Percentiles rank a stretch among this genome's conserved stretches.
phyloP scores from a whole-genome alignment of 225 moss, liverwort and hornwort species.

The Bryoerythrophyllum caledonicum region DNA sequence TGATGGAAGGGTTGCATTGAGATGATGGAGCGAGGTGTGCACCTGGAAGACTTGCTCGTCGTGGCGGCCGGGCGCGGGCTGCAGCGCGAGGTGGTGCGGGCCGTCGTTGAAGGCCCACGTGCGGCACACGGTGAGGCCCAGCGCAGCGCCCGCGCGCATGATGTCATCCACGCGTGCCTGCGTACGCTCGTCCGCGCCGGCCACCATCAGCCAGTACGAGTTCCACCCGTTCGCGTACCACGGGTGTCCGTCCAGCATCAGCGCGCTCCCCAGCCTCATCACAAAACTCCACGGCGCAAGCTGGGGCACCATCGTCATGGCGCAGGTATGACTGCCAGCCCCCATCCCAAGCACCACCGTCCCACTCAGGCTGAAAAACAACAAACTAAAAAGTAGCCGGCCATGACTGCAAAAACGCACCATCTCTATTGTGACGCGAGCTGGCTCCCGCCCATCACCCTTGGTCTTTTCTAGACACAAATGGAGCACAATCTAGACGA shows the following conservation, averaged over 20 bases:
- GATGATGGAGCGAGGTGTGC: too few relatives aligned
- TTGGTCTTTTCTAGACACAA: too few relatives aligned
- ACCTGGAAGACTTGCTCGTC: conserved; percentile 62
- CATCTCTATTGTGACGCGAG: too few relatives aligned
- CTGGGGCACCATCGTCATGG: conserved; percentile 29
- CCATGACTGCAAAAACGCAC: background rate
- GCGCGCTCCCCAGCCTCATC: conserved; percentile 40
- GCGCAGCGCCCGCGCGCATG: conserved; percentile 44
- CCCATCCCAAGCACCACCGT: background rate
- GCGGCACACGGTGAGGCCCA: conserved; percentile 77
- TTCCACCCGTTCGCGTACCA: conserved; percentile 74
- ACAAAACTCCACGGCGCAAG: conserved; percentile 45
- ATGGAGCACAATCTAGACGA: too few relatives aligned
- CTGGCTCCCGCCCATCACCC: too few relatives aligned
- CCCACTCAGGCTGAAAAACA: background rate
- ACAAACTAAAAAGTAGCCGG: background rate
- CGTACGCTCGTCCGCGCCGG: conserved; percentile 40
- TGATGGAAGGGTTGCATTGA: too few relatives aligned
- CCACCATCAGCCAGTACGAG: conserved; percentile 73
- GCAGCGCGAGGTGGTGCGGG: conserved; percentile 43
- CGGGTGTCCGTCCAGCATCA: conserved; percentile 53
- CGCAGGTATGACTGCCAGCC: background rate
- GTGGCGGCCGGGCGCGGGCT: conserved; percentile 56
- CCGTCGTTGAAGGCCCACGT: conserved; percentile 81
- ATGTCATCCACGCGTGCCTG: conserved; percentile 41